Conservation (phyloP, 306 rosid genomes). For the Calophaca sinica region DNA sequence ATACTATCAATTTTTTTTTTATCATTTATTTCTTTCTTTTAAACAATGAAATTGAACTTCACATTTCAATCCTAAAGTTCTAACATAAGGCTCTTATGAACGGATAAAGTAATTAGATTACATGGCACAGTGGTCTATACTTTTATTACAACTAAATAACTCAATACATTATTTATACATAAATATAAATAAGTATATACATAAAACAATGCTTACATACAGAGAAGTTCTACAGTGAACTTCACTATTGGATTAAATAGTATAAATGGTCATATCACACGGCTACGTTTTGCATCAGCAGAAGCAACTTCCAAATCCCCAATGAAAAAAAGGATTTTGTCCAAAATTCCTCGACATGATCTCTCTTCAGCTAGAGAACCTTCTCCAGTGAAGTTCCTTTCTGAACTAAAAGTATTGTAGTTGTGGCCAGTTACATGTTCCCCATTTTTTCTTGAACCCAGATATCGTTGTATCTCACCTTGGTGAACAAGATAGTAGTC, state of each 20-base stretch:
- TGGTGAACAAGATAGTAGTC: slow-evolving; percentile 81
- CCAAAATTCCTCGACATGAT: slow-evolving; percentile 69
- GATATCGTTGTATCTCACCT: slow-evolving; percentile 70
- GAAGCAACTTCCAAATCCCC: slow-evolving; percentile 87
- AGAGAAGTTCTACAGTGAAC: slow-evolving; percentile 38
- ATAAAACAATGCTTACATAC: slow-evolving; percentile 42
- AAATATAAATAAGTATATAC: slow-evolving; percentile 38
- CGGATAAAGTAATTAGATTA: neutral
- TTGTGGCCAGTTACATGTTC: slow-evolving; percentile 33
- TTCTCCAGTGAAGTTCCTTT: slow-evolving; percentile 46
- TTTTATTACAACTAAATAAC: slow-evolving; percentile 25
- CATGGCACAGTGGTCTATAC: neutral
- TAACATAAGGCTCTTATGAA: too few relatives aligned
- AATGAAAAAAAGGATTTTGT: slow-evolving; percentile 76
- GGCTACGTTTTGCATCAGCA: slow-evolving; percentile 65
- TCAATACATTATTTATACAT: slow-evolving; percentile 10
- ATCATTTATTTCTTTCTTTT: too few relatives aligned
- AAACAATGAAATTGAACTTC: too few relatives aligned
- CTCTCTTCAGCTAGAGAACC: slow-evolving; percentile 52
- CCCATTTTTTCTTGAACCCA: slow-evolving; percentile 64
- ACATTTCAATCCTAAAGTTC: too few relatives aligned
- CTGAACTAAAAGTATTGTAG: slow-evolving; percentile 41
- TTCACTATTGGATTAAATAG: neutral
- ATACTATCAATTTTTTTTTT: too few relatives aligned
- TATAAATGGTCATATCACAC: slow-evolving; percentile 47